Evolutionary conservation across 1,284 basidiomycete species (phyloP), one percentile per base, ranked within the genome.

Genomic region (Fomitopsis pinicola): DNA sequence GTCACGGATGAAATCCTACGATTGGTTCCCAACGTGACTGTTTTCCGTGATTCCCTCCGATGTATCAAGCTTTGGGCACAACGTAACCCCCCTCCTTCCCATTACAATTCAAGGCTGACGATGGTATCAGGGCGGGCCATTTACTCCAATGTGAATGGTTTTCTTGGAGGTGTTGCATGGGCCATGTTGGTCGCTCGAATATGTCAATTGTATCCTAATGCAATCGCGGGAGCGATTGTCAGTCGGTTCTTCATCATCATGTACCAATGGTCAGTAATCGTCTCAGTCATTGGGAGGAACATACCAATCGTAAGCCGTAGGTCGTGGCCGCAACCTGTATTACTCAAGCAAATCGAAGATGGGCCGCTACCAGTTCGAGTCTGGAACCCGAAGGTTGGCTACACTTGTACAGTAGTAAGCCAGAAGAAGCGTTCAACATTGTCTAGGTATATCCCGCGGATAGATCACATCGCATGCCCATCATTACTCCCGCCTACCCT

Each of bases 31-130:
- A 92, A 98, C 71, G 93, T 97, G 22, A 83, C 89, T 61, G 95
- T 97, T 26, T 99, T 98, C 78, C 89, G 97, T 65, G 94, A 97
- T 71, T 89, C 97, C 10, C 76, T 99, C 63, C 85, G 97, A 64
- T 96, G 95, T 73, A 98, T 99, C 76, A 97, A 98, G 77, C 80
- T 99, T 28, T 99, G 97, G 97, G 97, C 97, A 3, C 92, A 95
- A 77, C 82, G 95, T 95, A 70, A 66, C 91, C 82, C 9, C n/a
- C 48, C 17, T 28, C 44, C 42, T 57, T 66, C 55, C 15, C 44
- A 50, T 60, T 55, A 42, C 46, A n/a, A 60, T 15, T 44, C 5
- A 26, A 17, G 28, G 36, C 60, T 36, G 55, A n/a, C 57, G 54
- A 62, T 60, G 68, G 42, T 45, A 54, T 42, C 69, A 96, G 94